phyloP scores from a whole-genome alignment of 257 asterid species.

The Apocynum venetum region DNA sequence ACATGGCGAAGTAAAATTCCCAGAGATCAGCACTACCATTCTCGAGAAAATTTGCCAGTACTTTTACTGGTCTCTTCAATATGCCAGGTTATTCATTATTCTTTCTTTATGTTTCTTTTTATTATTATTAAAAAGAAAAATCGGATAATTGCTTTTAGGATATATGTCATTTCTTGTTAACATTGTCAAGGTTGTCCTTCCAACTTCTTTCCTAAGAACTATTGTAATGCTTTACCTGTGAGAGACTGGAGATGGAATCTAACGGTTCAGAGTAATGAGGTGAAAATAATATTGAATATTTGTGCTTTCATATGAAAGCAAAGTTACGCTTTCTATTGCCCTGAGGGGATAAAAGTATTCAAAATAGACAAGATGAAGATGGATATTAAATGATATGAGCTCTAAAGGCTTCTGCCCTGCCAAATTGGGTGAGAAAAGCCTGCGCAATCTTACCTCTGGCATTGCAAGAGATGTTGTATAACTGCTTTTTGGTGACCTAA shows the following conservation, averaged over 20 bases:
- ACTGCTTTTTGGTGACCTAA: neutral
- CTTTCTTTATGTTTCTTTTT: neutral
- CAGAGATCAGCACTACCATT: conserved; percentile 83
- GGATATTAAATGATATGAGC: neutral
- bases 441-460: neutral
- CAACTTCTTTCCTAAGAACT: neutral
- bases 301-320: neutral
- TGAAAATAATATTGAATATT: neutral
- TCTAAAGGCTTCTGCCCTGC: neutral
- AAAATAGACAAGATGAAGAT: neutral
- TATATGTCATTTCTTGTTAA: neutral
- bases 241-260: neutral
- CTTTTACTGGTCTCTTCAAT: conserved; percentile 95
- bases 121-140: neutral
- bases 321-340: neutral
- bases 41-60: conserved; percentile 96
- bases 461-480: neutral
- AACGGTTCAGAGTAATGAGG: neutral
- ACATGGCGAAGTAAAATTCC: conserved; percentile 81
- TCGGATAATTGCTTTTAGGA: neutral
- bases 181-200: neutral
- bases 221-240: neutral
- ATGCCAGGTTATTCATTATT: conserved; percentile 59
- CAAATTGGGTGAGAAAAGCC: neutral
- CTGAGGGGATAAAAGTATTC: neutral